Evolutionary conservation across 2,329 filamentous ascomycete species (phyloP).

Genomic region (Diplodia corticola): DNA sequence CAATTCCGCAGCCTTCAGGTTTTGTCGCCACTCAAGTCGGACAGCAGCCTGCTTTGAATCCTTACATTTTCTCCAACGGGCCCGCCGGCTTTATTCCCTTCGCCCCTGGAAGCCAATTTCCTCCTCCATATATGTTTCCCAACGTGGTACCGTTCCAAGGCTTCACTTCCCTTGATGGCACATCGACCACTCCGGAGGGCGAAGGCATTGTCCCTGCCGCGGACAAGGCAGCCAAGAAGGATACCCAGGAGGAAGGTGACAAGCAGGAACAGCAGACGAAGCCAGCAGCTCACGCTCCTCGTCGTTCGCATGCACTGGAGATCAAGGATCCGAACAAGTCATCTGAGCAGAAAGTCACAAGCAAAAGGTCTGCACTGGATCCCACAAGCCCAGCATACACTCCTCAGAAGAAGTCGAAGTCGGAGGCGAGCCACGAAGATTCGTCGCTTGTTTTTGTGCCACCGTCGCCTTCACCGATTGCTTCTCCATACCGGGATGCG

Average conservation of each 20-base stretch:
- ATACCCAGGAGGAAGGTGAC: not conserved
- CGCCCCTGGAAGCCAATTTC: not conserved
- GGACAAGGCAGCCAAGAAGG: slow-evolving; percentile 15
- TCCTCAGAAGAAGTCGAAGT: slow-evolving; percentile 28
- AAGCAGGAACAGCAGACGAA: slow-evolving; percentile 1
- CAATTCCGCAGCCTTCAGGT: not conserved
- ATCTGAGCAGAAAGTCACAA: slow-evolving; percentile 16
- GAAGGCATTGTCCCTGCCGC: slow-evolving; percentile 1
- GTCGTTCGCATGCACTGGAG: slow-evolving; percentile 43
- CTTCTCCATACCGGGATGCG: slow-evolving; percentile 24
- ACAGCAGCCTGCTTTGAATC: not conserved
- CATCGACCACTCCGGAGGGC: slow-evolving; percentile 29
- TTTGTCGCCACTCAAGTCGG: not conserved
- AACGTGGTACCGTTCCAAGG: not conserved
- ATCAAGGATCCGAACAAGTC: slow-evolving; percentile 42
- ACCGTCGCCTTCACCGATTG: slow-evolving; percentile 37
- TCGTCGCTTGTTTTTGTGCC: slow-evolving; percentile 27
- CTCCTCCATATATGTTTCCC: slow-evolving; percentile 2
- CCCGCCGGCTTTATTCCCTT: not conserved
- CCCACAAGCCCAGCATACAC: slow-evolving; percentile 45
- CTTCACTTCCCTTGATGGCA: slow-evolving; percentile 27
- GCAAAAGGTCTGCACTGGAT: slow-evolving; percentile 33
- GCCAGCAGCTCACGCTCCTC: slow-evolving; percentile 24
- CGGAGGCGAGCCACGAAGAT: slow-evolving; percentile 24
- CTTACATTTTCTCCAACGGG: slow-evolving; percentile 1